Evolutionary conservation across 352 stramenopile species (phyloP), one percentile per base, ranked within the genome.

Genomic region (Phytophthora cryptogea): DNA sequence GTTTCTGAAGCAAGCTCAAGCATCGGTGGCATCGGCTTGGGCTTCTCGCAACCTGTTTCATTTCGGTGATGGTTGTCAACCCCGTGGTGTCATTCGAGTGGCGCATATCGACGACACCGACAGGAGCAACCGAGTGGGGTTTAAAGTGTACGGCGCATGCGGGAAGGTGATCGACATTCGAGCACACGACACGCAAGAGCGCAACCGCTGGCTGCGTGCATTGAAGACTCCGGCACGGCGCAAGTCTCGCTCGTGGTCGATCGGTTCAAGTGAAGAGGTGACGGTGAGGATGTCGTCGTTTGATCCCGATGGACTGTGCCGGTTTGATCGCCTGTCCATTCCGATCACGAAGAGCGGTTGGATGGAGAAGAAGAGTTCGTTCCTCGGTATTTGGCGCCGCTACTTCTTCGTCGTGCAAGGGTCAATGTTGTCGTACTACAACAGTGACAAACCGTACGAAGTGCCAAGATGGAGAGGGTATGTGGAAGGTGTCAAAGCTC

Each of bases 371-470:
- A 77, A 70, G 7, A 85, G 52, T 17, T 81, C 83, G 46, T 75
- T 88, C 17, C 55, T 87, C 8, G 66, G 72, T 30, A 68, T 82
- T 32, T 91, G 79, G 82, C 77, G 81, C 36, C 66, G 72, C 11
- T 88, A 90, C 58, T 92, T 90, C 40, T 92, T 89, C 59, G 82
- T 92, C 20, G 46, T 90, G 4, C 80, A 92, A 54, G 82, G 74
- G 27, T 72, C 76, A 4, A 90, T 88, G 78, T 35, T 92, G 30
- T 83, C 76, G 50, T 92, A 90, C 59, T 90, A 92, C 59, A 66
- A 80, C 13, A 87, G 62, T 28, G 80, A 92, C 59, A 86, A 85
- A 68, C 73, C 82, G n/a, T 88, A 92, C 51, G 80, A 84, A 8
- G 82, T 92, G 46, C 82, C 82, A 6, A 59, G 74, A 5, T 79